A percentile compares a stretch with the other conserved stretches of the same genome.
Evolutionary conservation across 371 early-diverging fungal genomes (phyloP).

Genomic region (Mortierella sp.): DNA sequence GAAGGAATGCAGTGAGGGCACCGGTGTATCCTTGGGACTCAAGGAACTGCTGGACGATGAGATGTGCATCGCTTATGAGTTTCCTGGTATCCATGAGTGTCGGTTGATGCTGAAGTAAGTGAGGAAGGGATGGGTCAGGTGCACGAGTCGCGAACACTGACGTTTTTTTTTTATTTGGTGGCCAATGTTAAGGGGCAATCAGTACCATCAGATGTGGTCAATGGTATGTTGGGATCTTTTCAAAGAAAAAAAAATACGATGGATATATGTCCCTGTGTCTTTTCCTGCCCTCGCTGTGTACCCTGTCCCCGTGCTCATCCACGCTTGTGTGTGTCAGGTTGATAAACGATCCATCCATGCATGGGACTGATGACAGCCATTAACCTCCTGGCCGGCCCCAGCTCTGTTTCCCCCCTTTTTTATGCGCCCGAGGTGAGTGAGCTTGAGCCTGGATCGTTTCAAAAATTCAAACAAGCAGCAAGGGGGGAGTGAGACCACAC

Average conservation of each 20-base stretch:
- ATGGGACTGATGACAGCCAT: not conserved
- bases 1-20: slow-evolving; percentile 61
- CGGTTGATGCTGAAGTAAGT: not conserved
- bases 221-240: not conserved
- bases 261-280: too few species aligned
- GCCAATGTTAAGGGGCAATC: slow-evolving; percentile 3
- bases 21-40: slow-evolving; percentile 60
- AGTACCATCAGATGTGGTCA: not conserved
- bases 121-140: not conserved
- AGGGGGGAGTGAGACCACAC: not conserved
- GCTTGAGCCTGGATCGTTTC: not conserved
- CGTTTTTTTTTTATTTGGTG: not conserved
- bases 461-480: not conserved
- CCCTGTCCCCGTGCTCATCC: too few species aligned
- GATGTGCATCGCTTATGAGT: slow-evolving; percentile 46
- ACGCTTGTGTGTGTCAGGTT: too few species aligned
- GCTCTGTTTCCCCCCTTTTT: not conserved
- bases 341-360: too few species aligned
- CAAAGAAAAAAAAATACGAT: not conserved
- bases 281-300: too few species aligned
- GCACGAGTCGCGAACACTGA: not conserved
- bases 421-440: not conserved
- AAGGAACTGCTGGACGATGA: slow-evolving; percentile 62
- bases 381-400: not conserved
- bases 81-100: slow-evolving; percentile 36